A percentile compares a stretch with the other conserved stretches of the same genome.
phyloP scores from a whole-genome alignment of 495 filamentous ascomycete species.

The Immersiella caudata region DNA sequence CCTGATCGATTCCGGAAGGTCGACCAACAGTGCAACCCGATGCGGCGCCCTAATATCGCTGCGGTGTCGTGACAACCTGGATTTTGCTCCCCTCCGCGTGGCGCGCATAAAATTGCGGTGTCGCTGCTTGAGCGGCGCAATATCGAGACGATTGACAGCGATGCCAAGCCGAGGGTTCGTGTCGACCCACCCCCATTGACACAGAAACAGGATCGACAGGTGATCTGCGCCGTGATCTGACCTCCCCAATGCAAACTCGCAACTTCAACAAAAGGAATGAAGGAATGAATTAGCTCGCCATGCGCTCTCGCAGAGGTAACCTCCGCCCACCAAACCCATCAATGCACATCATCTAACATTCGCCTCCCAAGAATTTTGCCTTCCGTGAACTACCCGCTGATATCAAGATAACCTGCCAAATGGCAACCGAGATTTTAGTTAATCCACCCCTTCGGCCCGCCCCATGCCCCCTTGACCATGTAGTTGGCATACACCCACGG shows the following conservation, averaged over 20 bases:
- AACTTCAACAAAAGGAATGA: not conserved
- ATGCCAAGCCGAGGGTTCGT: not conserved
- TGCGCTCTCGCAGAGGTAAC: not conserved
- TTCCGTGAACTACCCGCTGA: not conserved
- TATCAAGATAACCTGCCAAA: not conserved
- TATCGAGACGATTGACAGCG: not conserved
- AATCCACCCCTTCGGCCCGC: slow-evolving; percentile 58
- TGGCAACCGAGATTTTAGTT: slow-evolving; percentile 10
- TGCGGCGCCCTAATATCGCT: not conserved
- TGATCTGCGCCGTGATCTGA: not conserved
- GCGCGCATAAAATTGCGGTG: not conserved
- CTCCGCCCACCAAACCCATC: not conserved
- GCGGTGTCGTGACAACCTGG: not conserved
- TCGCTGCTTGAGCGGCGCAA: not conserved
- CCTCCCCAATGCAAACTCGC: not conserved
- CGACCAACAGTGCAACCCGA: not conserved
- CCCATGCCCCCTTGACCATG: slow-evolving; percentile 67
- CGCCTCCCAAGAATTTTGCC: not conserved
- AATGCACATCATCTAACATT: not conserved
- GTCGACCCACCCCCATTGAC: not conserved
- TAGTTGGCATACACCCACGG: slow-evolving; percentile 64
- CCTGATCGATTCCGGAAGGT: not conserved
- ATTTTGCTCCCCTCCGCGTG: not conserved
- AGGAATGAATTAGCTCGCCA: not conserved
- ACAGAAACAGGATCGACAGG: not conserved